Percentiles rank a stretch among this genome's conserved stretches.
These are phyloP conservation scores for Gaeumannomyces tritici DNA, from an alignment of 2,329 filamentous ascomycete species.

Conservation along the genomic window DNA sequence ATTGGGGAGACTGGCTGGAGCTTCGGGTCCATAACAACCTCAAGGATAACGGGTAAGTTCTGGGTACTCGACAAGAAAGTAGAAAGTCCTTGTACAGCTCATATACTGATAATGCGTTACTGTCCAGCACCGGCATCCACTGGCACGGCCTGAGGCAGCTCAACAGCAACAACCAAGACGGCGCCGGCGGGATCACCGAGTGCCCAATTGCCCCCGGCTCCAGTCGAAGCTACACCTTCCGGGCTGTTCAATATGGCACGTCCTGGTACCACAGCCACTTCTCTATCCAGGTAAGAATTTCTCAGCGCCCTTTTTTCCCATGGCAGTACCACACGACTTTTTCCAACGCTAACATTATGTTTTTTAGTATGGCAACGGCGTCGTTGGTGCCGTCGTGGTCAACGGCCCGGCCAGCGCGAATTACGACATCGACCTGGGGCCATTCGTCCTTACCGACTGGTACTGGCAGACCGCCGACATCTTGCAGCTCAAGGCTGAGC, in stretches of 20 bases:
- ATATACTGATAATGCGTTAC: not conserved
- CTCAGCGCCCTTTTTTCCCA: not conserved
- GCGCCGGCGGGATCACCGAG: conserved; percentile 31
- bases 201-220: conserved; percentile 28
- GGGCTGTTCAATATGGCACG: conserved; percentile 27
- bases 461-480: conserved; percentile 22
- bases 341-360: not conserved
- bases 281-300: conserved; percentile 12
- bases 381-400: conserved; percentile 40
- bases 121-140: conserved; percentile 30
- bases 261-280: conserved; percentile 40
- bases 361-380: conserved; percentile 39
- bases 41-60: conserved; percentile 25
- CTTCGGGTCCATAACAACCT: conserved; percentile 60
- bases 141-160: conserved; percentile 39
- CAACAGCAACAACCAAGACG: conserved; percentile 34
- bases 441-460: conserved; percentile 39
- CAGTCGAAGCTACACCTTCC: conserved; percentile 24
- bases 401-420: conserved; percentile 36
- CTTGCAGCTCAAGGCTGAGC: conserved; percentile 10
- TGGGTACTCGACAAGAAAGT: too few species aligned
- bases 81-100: not conserved
- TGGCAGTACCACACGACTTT: too few species aligned
- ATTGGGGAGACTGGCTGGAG: conserved; percentile 40
- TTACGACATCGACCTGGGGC: conserved; percentile 44